These are phyloP conservation scores for Leucocoprinus birnbaumii DNA, from an alignment of 768 basidiomycete species.

Conservation along the genomic window DNA sequence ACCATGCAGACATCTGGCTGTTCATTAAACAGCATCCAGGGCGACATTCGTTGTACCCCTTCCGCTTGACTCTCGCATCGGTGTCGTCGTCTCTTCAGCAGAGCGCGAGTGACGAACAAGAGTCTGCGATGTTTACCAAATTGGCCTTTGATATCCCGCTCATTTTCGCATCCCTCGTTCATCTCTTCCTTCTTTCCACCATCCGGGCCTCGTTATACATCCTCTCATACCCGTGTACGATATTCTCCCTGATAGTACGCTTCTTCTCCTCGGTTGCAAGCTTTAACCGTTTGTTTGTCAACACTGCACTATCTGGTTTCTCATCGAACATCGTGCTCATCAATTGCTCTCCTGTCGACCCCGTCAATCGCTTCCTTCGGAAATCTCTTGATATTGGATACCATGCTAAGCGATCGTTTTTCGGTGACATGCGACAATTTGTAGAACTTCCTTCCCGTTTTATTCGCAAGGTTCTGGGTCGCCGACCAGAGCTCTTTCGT, in stretches of 20 bases:
- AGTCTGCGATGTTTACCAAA: not conserved
- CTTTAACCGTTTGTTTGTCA: not conserved
- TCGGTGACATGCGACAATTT: not conserved
- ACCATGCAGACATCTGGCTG: too few relatives aligned
- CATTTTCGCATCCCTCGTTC: conserved; percentile 1
- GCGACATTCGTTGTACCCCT: too few relatives aligned
- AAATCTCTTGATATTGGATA: too few relatives aligned
- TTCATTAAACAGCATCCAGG: too few relatives aligned
- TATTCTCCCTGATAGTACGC: not conserved
- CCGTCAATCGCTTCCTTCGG: not conserved
- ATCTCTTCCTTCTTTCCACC: not conserved
- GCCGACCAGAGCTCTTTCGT: not conserved
- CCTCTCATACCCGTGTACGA: not conserved
- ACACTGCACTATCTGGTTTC: not conserved
- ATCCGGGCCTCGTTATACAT: not conserved
- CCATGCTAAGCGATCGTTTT: not conserved
- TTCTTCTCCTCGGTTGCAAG: not conserved
- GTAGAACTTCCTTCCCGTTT: not conserved
- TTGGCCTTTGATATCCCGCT: not conserved
- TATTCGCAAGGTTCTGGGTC: not conserved
- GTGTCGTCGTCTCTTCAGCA: not conserved
- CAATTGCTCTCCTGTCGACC: too few relatives aligned
- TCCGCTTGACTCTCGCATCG: not conserved
- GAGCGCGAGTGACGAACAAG: not conserved
- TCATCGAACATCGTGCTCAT: not conserved